Percentiles rank a stretch among this genome's conserved stretches.
These are phyloP conservation scores for Ajuga chamaepitys DNA, from an alignment of 257 asterid species.

Conservation along the genomic window DNA sequence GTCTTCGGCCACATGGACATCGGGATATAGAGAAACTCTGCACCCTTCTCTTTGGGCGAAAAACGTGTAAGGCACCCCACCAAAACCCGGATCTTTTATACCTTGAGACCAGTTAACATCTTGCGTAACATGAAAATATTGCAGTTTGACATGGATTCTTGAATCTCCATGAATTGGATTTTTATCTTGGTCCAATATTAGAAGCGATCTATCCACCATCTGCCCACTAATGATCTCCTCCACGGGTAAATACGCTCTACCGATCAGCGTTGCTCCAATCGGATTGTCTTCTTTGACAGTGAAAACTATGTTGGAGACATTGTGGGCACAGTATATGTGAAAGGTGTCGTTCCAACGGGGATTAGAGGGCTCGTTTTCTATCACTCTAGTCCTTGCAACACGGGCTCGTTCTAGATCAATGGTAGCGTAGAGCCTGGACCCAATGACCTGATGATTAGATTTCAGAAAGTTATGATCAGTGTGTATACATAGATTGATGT, in stretches of 20 bases:
- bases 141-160: slow-evolving; percentile 54
- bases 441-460: slow-evolving; percentile 40
- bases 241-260: slow-evolving; percentile 66
- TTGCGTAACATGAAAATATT: slow-evolving; percentile 33
- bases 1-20: slow-evolving; percentile 59
- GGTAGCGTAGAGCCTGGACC: slow-evolving; percentile 59
- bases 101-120: slow-evolving; percentile 74
- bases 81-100: slow-evolving; percentile 30
- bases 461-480: no score
- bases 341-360: slow-evolving; percentile 74
- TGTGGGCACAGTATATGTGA: slow-evolving; percentile 65
- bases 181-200: slow-evolving; percentile 45
- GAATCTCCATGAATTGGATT: slow-evolving; percentile 49
- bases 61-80: slow-evolving; percentile 59
- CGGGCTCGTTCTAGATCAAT: slow-evolving; percentile 68
- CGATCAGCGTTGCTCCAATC: slow-evolving; percentile 71
- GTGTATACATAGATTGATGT: no score
- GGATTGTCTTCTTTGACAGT: slow-evolving; percentile 55
- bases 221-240: slow-evolving; percentile 40
- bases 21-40: slow-evolving; percentile 54
- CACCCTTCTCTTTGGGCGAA: slow-evolving; percentile 70
- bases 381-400: slow-evolving; percentile 56
- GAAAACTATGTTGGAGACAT: slow-evolving; percentile 52
- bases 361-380: slow-evolving; percentile 33
- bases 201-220: slow-evolving; percentile 52